A percentile compares a stretch with the other conserved stretches of the same genome.
Conservation (phyloP, 2,329 filamentous ascomycete genomes). For the Blumeria hordei region DNA sequence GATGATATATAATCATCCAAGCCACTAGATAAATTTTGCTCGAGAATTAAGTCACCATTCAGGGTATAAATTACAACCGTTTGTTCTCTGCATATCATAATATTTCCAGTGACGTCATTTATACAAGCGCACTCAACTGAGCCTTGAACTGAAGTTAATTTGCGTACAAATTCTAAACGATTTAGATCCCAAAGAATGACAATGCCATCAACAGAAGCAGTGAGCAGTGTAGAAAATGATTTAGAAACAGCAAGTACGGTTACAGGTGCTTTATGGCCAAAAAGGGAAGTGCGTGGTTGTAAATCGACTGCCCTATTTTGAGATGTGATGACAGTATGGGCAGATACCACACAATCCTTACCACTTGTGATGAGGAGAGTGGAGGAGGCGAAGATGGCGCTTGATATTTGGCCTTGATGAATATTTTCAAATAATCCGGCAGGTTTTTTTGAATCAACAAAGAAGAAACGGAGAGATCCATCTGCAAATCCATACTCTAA, state of each 20-base stretch:
- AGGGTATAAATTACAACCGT: conserved; percentile 61
- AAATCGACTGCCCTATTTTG: conserved; percentile 52
- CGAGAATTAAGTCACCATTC: conserved; percentile 62
- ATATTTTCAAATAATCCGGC: conserved; percentile 83
- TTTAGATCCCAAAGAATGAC: conserved; percentile 90
- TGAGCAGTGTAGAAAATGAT: conserved; percentile 70
- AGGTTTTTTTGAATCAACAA: conserved; percentile 56
- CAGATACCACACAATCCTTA: conserved; percentile 71
- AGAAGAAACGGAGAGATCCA: conserved; percentile 76
- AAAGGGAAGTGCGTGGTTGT: conserved; percentile 53
- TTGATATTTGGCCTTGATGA: conserved; percentile 73
- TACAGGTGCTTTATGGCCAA: conserved; percentile 72
- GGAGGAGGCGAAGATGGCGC: conserved; percentile 65
- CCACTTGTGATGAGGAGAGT: conserved; percentile 80
- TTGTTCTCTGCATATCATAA: conserved; percentile 58
- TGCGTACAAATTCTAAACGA: conserved; percentile 62
- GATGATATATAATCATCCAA: conserved; percentile 55
- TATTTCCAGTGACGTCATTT: conserved; percentile 77
- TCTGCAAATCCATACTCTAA: conserved; percentile 94
- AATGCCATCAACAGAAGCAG: conserved; percentile 57
- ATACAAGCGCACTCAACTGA: conserved; percentile 53
- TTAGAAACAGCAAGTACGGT: conserved; percentile 64
- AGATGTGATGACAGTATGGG: conserved; percentile 47
- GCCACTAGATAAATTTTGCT: conserved; percentile 53
- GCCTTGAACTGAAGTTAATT: conserved; percentile 30